Evolutionary conservation across 2,329 filamentous ascomycete genomes (phyloP).

Genomic region (Hypocrella siamensis): DNA sequence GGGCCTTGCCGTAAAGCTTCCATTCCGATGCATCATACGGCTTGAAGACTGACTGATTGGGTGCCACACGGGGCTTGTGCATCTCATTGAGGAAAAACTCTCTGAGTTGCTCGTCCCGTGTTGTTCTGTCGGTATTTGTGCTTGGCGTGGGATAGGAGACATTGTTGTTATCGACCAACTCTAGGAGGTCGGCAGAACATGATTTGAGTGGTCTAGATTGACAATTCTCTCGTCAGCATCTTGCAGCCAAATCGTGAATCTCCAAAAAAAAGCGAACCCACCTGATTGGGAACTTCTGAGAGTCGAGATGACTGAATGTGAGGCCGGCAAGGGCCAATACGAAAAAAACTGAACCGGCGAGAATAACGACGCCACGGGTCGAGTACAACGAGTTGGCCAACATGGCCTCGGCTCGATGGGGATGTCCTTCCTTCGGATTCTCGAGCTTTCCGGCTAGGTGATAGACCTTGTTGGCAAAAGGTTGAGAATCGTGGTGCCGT

Average conservation of each 20-base stretch:
- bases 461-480: no score
- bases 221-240: background rate
- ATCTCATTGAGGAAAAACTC: conserved; percentile 17
- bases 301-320: conserved; percentile 16
- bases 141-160: no score
- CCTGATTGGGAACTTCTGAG: conserved; percentile 10
- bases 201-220: no score
- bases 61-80: conserved; percentile 13
- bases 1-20: conserved; percentile 11
- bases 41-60: conserved; percentile 11
- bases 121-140: no score
- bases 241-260: no score
- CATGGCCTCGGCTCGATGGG: no score
- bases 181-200: no score
- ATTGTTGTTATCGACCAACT: no score
- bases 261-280: conserved; percentile 1
- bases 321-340: conserved; percentile 16
- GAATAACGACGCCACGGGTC: conserved; percentile 13
- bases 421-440: no score
- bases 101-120: conserved; percentile 9
- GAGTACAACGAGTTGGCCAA: conserved; percentile 14
- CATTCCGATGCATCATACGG: conserved; percentile 17
- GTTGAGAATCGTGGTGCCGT: no score
- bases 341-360: conserved; percentile 16
- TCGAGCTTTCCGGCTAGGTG: no score